Evolutionary conservation across 352 stramenopile genomes (phyloP).

Genomic region (Albugo laibachii): DNA sequence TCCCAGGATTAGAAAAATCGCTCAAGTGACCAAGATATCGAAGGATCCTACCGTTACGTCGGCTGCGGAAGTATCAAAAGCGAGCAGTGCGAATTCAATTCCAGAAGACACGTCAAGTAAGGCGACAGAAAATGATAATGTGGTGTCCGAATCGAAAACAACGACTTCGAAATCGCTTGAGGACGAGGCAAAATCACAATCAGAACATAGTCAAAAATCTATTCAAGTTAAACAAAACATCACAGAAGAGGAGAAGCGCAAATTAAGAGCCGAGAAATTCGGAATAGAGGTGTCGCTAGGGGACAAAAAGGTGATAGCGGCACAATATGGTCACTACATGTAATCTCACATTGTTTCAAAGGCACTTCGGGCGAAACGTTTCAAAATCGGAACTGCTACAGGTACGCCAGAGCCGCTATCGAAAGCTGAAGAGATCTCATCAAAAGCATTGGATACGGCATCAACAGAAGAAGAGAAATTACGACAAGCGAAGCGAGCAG

Average conservation of each 20-base stretch:
- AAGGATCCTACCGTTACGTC: too few species aligned
- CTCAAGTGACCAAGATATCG: too few species aligned
- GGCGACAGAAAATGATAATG: constrained; percentile 9
- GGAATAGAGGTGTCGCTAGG: constrained; percentile 45
- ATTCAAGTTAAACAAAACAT: constrained; percentile 11
- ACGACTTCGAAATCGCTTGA: neutral
- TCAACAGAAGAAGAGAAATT: constrained; percentile 19
- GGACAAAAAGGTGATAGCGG: constrained; percentile 38
- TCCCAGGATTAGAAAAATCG: too few species aligned
- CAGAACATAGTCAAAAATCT: neutral
- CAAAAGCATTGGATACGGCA: neutral
- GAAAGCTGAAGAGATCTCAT: neutral
- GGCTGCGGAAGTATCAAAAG: too few species aligned
- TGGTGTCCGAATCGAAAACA: constrained; percentile 4
- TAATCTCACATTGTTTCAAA: constrained; percentile 3
- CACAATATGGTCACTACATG: too few species aligned
- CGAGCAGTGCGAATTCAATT: constrained; percentile 9
- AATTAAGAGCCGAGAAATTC: constrained; percentile 58
- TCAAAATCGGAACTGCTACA: constrained; percentile 23
- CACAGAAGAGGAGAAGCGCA: constrained; percentile 65
- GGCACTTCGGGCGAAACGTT: constrained; percentile 60
- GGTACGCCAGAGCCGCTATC: constrained; percentile 7
- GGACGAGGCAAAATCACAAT: constrained; percentile 1
- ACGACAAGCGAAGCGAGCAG: constrained; percentile 55
- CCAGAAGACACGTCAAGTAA: neutral